Base-by-base conservation (phyloP, 768 basidiomycete species). In the Cystofilobasidium ferigula region DNA sequence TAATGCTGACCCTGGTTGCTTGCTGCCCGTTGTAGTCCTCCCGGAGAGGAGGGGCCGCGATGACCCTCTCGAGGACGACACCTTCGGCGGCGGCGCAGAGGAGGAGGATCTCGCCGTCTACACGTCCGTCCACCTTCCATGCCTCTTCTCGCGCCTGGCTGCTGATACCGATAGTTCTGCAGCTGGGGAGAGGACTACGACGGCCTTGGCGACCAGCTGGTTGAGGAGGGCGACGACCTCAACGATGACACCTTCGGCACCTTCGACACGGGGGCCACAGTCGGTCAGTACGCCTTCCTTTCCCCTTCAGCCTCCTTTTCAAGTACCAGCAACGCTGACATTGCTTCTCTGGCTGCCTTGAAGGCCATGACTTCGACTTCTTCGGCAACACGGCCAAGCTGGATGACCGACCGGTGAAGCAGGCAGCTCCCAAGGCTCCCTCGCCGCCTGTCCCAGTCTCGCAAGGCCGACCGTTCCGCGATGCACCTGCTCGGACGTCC, bases 221-320 rank as follows among this genome's bases (percentile, higher is more conserved):
- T 86, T 71, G 94, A 98, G 77, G 86, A 86, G 47, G 85, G 85
- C 64, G 92, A 97, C 80, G 92, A 93, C 71, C 75, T 93, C 71
- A 98, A 99, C 77, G 90, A 94, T 76, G 91, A 94, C 79, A 99
- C 95, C 2, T 99, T 99, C 78, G 95, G 93, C 35, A 56, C 51
- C 9, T 54, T 54, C 24, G 58, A 45, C 2, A 26, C 9, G 6
- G 35, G 42, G 48, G 82, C 78, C 45, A 70, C 78, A 38, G 82
- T 94, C 66, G 89, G 92, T 92, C 74, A 80, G 86, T 77, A 62
- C 20, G 36, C 20, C 16, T 24, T 40, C 30, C 40, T 9, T 5
- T 28, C 28, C 28, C 18, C 30, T 32, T n/a, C n/a, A 35, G 1
- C 34, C 58, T 53, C 9, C 22, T 18, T 34, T 10, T 32, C 14